Evolutionary conservation across 2,329 filamentous ascomycete species (phyloP).

Genomic region (Aspergillus nomiae): DNA sequence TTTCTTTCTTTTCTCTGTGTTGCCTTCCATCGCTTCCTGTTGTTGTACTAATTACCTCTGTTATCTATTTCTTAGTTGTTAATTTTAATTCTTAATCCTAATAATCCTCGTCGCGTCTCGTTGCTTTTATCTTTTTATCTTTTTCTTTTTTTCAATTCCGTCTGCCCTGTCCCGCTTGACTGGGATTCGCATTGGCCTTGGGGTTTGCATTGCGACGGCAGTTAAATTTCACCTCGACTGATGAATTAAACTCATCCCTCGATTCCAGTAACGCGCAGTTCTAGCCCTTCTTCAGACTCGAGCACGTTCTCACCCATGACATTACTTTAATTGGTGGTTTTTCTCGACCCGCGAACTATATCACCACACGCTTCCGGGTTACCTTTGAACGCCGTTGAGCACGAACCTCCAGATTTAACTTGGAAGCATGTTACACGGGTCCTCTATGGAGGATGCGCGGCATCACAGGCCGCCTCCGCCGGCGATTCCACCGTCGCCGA

Average conservation of each 20-base stretch:
- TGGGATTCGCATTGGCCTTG: constrained; percentile 9
- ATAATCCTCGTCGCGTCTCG: neutral
- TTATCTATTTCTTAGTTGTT: neutral
- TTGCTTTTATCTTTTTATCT: neutral
- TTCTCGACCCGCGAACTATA: neutral
- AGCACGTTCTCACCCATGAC: constrained; percentile 10
- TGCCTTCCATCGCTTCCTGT: neutral
- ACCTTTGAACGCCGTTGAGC: constrained; percentile 1
- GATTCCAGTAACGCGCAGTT: constrained; percentile 8
- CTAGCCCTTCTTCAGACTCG: neutral
- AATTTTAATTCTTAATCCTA: constrained; percentile 6
- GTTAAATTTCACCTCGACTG: constrained; percentile 3
- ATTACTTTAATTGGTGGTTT: constrained; percentile 7
- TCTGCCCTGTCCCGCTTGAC: neutral
- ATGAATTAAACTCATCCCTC: constrained; percentile 9
- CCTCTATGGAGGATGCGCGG: constrained; percentile 18
- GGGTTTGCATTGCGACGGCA: constrained; percentile 12
- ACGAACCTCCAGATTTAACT: neutral
- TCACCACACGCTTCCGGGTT: neutral
- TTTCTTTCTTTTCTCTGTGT: neutral
- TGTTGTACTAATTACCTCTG: neutral
- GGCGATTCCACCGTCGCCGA: constrained; percentile 69
- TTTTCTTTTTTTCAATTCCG: constrained; percentile 4
- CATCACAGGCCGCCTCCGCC: constrained; percentile 15
- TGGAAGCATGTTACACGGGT: constrained; percentile 13